These are phyloP conservation scores for Noccaea bulbosa DNA, from an alignment of 345 rosid genomes.

Conservation along the genomic window DNA sequence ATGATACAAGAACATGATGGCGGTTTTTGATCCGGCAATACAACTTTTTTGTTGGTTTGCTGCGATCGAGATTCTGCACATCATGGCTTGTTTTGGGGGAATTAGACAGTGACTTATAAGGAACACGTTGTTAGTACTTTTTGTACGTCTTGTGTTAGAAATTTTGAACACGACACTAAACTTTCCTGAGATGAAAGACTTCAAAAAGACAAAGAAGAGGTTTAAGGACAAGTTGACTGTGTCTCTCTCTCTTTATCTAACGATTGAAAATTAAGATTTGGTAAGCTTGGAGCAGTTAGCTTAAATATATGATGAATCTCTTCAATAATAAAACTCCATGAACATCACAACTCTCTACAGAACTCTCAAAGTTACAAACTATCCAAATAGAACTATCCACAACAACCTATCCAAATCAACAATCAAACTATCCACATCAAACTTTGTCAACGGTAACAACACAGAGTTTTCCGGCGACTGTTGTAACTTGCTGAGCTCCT, in stretches of 20 bases:
- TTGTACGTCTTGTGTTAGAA: not conserved
- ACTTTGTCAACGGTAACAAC: slow-evolving; percentile 42
- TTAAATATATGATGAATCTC: slow-evolving; percentile 18
- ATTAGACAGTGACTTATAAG: slow-evolving; percentile 15
- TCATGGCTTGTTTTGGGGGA: slow-evolving; percentile 2
- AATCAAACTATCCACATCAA: no score
- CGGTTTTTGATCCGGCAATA: slow-evolving; percentile 9
- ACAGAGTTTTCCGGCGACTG: slow-evolving; percentile 51
- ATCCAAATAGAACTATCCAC: no score
- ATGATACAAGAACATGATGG: slow-evolving; percentile 10
- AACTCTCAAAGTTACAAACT: slow-evolving; percentile 35
- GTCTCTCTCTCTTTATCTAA: slow-evolving; percentile 36
- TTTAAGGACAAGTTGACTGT: slow-evolving; percentile 38
- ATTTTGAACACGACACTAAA: slow-evolving; percentile 3
- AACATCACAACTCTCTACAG: slow-evolving; percentile 6
- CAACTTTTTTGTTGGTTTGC: slow-evolving; percentile 1
- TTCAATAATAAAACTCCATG: slow-evolving; percentile 38
- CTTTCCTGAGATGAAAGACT: slow-evolving; percentile 18
- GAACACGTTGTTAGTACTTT: slow-evolving; percentile 10
- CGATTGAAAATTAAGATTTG: slow-evolving; percentile 48
- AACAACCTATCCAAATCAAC: no score
- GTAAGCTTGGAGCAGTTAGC: slow-evolving; percentile 56
- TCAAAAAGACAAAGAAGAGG: slow-evolving; percentile 35
- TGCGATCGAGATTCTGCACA: slow-evolving; percentile 15
- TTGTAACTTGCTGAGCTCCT: slow-evolving; percentile 48